These are phyloP conservation scores for Blastocystis sp. DNA, from an alignment of 352 stramenopile genomes.

Conservation along the genomic window DNA sequence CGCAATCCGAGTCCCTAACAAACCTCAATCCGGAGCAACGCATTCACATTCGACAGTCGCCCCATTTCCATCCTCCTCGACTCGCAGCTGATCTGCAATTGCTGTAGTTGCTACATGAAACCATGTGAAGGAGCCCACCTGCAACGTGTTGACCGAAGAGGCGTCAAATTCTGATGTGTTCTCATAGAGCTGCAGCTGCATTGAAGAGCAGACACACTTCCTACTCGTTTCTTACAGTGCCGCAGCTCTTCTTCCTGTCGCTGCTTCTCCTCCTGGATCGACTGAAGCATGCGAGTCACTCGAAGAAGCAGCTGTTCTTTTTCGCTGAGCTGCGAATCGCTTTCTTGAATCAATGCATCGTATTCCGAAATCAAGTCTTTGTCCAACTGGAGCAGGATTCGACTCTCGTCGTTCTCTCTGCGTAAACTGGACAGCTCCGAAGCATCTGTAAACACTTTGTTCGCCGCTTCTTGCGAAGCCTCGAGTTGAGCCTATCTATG, in stretches of 20 bases:
- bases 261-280: neutral
- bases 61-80: neutral
- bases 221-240: neutral
- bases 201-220: neutral
- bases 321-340: neutral
- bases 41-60: neutral
- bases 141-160: neutral
- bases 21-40: neutral
- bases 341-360: neutral
- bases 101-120: neutral
- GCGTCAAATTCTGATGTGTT: neutral
- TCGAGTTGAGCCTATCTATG: neutral
- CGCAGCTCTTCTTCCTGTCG: neutral
- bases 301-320: neutral
- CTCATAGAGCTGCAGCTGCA: neutral
- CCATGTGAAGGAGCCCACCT: neutral
- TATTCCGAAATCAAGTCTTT: constrained; percentile 2
- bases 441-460: neutral
- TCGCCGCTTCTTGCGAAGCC: neutral
- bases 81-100: neutral
- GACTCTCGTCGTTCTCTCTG: neutral
- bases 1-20: neutral
- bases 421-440: neutral
- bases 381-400: neutral
- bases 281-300: neutral